Conservation (phyloP, 345 rosid species). For the Acer saccharum region DNA sequence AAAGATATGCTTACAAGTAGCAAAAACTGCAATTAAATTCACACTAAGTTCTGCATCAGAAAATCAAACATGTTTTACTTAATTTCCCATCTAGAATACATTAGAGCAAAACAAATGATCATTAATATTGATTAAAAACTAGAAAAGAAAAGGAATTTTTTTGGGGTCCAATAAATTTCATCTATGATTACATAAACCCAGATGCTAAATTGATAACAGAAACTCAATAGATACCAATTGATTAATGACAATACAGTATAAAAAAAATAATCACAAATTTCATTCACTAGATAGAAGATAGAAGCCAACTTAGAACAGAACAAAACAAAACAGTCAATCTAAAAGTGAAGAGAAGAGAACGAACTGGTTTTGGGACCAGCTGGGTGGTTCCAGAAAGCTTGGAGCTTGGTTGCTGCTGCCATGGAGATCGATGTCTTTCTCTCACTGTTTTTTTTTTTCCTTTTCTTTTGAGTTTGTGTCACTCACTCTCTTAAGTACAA, state of each 20-base stretch:
- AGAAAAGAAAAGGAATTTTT: no score
- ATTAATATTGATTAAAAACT: no score
- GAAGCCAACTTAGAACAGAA: no score
- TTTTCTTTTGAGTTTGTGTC: neutral
- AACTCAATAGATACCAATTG: neutral
- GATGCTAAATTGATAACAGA: neutral
- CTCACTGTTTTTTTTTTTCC: neutral
- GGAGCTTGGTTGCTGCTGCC: slow-evolving; percentile 37
- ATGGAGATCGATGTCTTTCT: slow-evolving; percentile 1
- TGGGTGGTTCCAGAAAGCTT: slow-evolving; percentile 52
- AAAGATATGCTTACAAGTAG: neutral
- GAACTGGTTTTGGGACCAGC: slow-evolving; percentile 56
- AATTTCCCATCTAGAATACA: no score
- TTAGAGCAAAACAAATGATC: no score
- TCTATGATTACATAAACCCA: neutral
- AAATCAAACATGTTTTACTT: neutral
- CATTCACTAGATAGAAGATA: no score
- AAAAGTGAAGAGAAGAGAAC: neutral
- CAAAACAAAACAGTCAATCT: no score
- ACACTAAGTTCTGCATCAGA: neutral
- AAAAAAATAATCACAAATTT: neutral
- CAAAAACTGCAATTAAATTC: neutral
- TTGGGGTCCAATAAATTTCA: neutral
- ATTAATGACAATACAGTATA: neutral
- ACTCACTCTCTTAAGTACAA: no score